A percentile compares a stretch with the other conserved stretches of the same genome.
Evolutionary conservation across 176 grass and related monocot genomes (phyloP).

Genomic region (Oryza meyeriana): DNA sequence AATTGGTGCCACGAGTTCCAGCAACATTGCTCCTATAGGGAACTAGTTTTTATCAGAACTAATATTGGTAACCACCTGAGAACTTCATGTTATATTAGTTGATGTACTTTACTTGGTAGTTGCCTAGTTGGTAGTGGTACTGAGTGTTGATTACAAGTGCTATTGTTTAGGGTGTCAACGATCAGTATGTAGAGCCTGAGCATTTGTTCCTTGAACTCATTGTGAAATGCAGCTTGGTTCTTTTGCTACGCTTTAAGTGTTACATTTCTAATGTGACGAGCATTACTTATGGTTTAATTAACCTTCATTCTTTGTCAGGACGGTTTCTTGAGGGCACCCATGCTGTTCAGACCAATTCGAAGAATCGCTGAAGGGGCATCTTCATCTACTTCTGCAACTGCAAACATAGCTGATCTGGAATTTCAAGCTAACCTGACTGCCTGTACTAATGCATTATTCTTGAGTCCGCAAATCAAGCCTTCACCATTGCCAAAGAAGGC

Average conservation of each 20-base stretch:
- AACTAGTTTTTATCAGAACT: background rate
- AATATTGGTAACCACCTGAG: background rate
- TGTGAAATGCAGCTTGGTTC: slow-evolving; percentile 1
- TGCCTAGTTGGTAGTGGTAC: background rate
- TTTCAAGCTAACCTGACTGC: slow-evolving; percentile 40
- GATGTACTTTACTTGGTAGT: background rate
- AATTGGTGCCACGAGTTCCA: background rate
- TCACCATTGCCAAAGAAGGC: slow-evolving; percentile 4
- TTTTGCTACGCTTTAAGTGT: background rate
- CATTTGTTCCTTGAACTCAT: background rate
- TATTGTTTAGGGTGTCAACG: background rate
- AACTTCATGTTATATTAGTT: slow-evolving; percentile 5
- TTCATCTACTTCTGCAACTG: slow-evolving; percentile 2
- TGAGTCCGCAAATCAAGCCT: slow-evolving; percentile 8
- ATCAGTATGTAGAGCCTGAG: background rate
- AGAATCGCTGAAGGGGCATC: slow-evolving; percentile 18
- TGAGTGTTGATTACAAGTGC: background rate
- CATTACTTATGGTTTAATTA: background rate
- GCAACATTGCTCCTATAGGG: background rate
- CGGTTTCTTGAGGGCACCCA: slow-evolving; percentile 21
- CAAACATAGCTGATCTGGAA: slow-evolving; percentile 8
- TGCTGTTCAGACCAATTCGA: slow-evolving; percentile 31
- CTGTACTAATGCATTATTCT: slow-evolving; percentile 35
- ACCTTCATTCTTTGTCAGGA: slow-evolving; percentile 37
- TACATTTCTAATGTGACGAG: background rate